Evolutionary conservation across 768 basidiomycete species (phyloP), one percentile per base, ranked within the genome.

Genomic region (Tricholoma matsutake): DNA sequence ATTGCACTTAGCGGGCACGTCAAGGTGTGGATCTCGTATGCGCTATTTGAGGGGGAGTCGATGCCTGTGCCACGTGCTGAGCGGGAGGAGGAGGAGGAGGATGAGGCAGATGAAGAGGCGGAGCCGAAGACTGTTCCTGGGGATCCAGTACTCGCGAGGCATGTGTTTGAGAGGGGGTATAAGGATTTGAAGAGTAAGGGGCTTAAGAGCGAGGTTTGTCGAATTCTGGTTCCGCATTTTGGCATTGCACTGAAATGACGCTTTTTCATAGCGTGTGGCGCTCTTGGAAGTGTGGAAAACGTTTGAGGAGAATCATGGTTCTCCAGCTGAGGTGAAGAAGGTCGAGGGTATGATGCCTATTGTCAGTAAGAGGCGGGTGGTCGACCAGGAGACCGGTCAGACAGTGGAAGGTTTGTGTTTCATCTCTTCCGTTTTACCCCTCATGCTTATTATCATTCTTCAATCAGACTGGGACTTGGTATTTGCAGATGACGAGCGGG

Each of bases 21-120:
- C 76, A 98, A 98, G 76, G 94, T 96, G 18, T 98, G 95, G 94
- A 92, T 97, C 58, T 88, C 94, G 57, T 98, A 89, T 73, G 96
- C 96, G 0, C 81, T 90, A 66, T 97, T 98, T 67, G 96, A 98
- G 74, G 89, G 86, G 5, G 89, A 89, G 67, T 78, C 85, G 6
- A 88, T 91, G 47, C 86, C 86, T 4, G 66, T 88, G 5, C 83
- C 84, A 9, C 78, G 88, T 20, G 85, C 82, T 4, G 76, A 81
- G 66, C 80, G 89, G 41, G 90, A 89, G 56, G 89, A 88, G 11
- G 88, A 89, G 6, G 90, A 90, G 11, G 87, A 88, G 18, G 86
- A 85, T 4, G 89, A 90, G 6, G 84, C 81, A 67, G 77, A 81
- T 4, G 78, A 80, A 8, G 86, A 83, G 39, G 78, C 80, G 14